These are phyloP conservation scores for Dendrocalamus latiflorus DNA, from an alignment of 202 grass and related monocot genomes.

Conservation along the genomic window DNA sequence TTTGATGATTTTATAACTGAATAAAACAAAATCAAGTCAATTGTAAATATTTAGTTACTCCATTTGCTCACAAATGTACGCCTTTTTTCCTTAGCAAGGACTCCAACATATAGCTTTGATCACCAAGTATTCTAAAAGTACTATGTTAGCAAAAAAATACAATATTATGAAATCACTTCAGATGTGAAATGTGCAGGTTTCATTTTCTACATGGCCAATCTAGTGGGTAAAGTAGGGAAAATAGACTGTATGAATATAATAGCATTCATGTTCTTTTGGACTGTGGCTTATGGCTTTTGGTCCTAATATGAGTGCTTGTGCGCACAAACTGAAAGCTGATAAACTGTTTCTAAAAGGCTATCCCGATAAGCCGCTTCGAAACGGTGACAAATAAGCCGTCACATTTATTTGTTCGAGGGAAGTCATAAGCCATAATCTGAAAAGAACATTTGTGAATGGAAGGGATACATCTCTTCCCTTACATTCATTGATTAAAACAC, in stretches of 20 bases:
- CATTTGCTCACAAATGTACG: not conserved
- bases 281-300: too few relatives aligned
- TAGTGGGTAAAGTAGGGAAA: not conserved
- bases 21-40: constrained; percentile 10
- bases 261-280: too few relatives aligned
- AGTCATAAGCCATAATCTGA: too few relatives aligned
- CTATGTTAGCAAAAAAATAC: not conserved
- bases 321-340: too few relatives aligned
- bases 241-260: not conserved
- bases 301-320: too few relatives aligned
- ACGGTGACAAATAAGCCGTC: too few relatives aligned
- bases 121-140: not conserved
- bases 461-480: too few relatives aligned
- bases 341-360: too few relatives aligned
- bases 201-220: not conserved
- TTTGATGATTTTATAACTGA: constrained; percentile 1
- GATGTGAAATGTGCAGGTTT: not conserved
- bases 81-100: not conserved
- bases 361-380: too few relatives aligned
- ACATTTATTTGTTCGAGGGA: too few relatives aligned
- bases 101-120: not conserved
- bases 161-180: constrained; percentile 6
- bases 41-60: not conserved
- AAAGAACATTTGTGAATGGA: too few relatives aligned
- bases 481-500: too few relatives aligned